Evolutionary conservation across 1,139 yeast species (phyloP), one percentile per base, ranked within the genome.

Genomic region (Nadsonia starkeyi-henricii): DNA sequence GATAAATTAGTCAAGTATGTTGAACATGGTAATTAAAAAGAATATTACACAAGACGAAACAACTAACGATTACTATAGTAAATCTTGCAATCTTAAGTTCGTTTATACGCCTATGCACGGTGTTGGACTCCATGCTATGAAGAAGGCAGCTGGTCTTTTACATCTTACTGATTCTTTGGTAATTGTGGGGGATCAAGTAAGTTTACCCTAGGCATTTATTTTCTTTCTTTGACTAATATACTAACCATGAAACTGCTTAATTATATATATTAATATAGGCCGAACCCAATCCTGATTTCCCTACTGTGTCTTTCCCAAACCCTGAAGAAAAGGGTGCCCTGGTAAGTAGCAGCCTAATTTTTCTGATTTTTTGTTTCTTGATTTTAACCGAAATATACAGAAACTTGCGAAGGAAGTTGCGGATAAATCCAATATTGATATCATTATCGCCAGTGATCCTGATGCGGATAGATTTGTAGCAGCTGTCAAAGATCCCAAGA

Each of bases 91-190:
- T 20, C 67, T 72, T 54, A 66, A 66, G 50, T 80, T 83, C 56
- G 85, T 86, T 1, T 91, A 89, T 60, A 89, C 97, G 0, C 95
- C 97, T 17, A 80, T 91, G 81, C 97, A 91, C 63, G 98, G 97
- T 2, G 95, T 89, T 13, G 97, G 98, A 0, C 66, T 72, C 43
- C 59, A 62, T 42, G 47, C 62, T 52, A 57, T 65, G 57, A 64
- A 41, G 54, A 58, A 46, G 44, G 61, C 56, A 28, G 61, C 51
- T 48, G 70, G 63, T 1, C 50, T 62, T 17, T 41, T 43, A 8
- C 42, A 42, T 28, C 45, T 52, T 8, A 65, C 60, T 20, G 62
- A 61, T 8, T 62, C 63, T 42, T 61, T 78, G 33, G 64, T 68
- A 2, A 68, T 69, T 4, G 89, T 81, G 0, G 55, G 61, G 2